Base-by-base conservation (phyloP, 129 eudicot genomes). In the Centaurea solstitialis region DNA sequence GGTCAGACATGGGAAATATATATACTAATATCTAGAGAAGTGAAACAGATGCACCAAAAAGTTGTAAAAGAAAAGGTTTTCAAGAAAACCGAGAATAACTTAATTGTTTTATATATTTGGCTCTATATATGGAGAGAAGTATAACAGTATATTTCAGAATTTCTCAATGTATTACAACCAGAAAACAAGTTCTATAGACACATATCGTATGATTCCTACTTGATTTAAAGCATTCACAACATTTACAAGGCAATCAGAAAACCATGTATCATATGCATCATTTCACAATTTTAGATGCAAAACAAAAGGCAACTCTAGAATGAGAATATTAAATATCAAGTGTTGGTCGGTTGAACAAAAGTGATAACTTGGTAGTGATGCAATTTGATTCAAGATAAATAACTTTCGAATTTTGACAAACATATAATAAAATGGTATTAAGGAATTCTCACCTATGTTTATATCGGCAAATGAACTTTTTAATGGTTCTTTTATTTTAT, bases 11-110 rank as follows among this genome's bases (percentile, higher is more conserved):
- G 50, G 64, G 22, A 73, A 76, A 80, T 66, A n/a, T n/a, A n/a
- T n/a, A n/a, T n/a, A 15, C 69, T 64, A 18, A 21, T 17, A 59
- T 43, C 75, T 37, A 76, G 66, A 57, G 24, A 82, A 65, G 47
- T 22, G 18, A 50, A 40, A 71, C 28, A 50, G 41, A 50, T 64
- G 69, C 76, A 72, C 77, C 24, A 66, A 64, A 30, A 62, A 20
- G 35, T 43, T 43, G 70, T 70, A 80, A 75, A 57, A 43, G 37
- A 39, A 75, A 62, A 71, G 7, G 66, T n/a, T 57, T 57, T 24
- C 64, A 68, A 76, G 30, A 73, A 82, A 76, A 53, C 72, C 50
- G 39, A 35, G 21, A 72, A 62, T 70, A 59, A 70, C 9, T 70
- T 22, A n/a, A 57, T 64, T 70, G 37, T 61, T 40, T 71, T 39